phyloP scores from a whole-genome alignment of 23 red algal genomes.

The Gracilariopsis chorda region DNA sequence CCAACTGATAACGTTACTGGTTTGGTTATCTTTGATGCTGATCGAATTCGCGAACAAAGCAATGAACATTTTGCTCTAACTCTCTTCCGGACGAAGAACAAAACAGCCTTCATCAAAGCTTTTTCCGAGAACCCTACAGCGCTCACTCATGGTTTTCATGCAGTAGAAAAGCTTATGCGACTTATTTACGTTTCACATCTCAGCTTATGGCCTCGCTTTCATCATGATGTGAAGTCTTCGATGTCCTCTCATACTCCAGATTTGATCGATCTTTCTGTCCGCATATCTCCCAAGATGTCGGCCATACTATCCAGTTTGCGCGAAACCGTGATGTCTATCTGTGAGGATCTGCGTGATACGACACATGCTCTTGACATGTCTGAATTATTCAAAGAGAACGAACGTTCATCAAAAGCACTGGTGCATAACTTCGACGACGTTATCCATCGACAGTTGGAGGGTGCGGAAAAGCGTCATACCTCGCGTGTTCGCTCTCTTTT shows the following conservation, averaged over 20 bases:
- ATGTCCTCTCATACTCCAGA: slow-evolving; percentile 44
- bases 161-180: slow-evolving; percentile 80
- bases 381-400: slow-evolving; percentile 24
- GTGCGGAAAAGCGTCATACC: neutral
- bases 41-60: slow-evolving; percentile 60
- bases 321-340: slow-evolving; percentile 23
- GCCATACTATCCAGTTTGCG: slow-evolving; percentile 36
- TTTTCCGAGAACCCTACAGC: slow-evolving; percentile 72
- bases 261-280: slow-evolving; percentile 78
- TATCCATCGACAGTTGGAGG: slow-evolving; percentile 52
- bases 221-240: slow-evolving; percentile 52
- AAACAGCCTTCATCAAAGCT: slow-evolving; percentile 61
- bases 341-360: slow-evolving; percentile 12
- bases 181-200: slow-evolving; percentile 67
- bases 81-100: slow-evolving; percentile 67
- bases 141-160: slow-evolving; percentile 83
- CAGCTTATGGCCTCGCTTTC: slow-evolving; percentile 89
- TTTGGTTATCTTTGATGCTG: slow-evolving; percentile 78
- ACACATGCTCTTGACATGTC: slow-evolving; percentile 51
- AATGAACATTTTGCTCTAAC: slow-evolving; percentile 82
- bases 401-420: neutral
- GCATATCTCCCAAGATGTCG: slow-evolving; percentile 9
- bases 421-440: slow-evolving; percentile 54
- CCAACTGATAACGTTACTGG: slow-evolving; percentile 41
- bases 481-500: slow-evolving; percentile 31